These are phyloP conservation scores for Penicillium crystallinum DNA, from an alignment of 495 filamentous ascomycete genomes.

Conservation along the genomic window DNA sequence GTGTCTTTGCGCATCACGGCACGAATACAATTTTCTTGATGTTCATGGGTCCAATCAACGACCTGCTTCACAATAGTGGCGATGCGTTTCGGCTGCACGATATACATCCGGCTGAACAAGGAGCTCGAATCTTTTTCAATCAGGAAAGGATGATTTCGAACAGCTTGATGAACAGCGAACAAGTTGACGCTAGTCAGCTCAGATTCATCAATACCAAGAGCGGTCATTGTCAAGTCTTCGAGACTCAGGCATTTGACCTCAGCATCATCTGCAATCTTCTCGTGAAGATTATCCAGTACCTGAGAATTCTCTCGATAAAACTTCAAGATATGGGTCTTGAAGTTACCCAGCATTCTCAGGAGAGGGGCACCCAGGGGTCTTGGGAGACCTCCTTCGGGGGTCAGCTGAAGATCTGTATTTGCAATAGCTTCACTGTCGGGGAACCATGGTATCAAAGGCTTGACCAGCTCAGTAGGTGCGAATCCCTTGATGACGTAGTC, in stretches of 20 bases:
- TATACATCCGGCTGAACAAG: conserved; percentile 35
- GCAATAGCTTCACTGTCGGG: conserved; percentile 43
- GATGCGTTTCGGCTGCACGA: conserved; percentile 47
- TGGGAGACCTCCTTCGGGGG: conserved; percentile 42
- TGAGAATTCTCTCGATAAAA: conserved; percentile 44
- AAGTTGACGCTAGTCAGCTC: conserved; percentile 49
- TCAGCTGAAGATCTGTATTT: conserved; percentile 36
- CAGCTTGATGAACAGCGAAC: conserved; percentile 63
- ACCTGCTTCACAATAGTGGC: conserved; percentile 44
- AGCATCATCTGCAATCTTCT: conserved; percentile 41
- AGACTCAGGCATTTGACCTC: conserved; percentile 53
- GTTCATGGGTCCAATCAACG: conserved; percentile 52
- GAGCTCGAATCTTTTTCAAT: conserved; percentile 48
- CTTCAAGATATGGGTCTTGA: conserved; percentile 23
- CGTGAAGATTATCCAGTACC: conserved; percentile 46
- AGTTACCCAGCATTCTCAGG: conserved; percentile 28
- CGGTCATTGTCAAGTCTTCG: conserved; percentile 54
- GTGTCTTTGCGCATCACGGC: conserved; percentile 19
- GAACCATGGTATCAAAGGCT: conserved; percentile 57
- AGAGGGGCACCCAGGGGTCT: conserved; percentile 33
- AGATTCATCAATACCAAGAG: conserved; percentile 39
- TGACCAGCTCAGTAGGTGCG: conserved; percentile 50
- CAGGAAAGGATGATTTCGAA: conserved; percentile 36
- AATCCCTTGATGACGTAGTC: conserved; percentile 64
- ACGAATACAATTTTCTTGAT: conserved; percentile 42